Conservation (phyloP, 805 yeast genomes). For the Metschnikowia kunwiensis region DNA sequence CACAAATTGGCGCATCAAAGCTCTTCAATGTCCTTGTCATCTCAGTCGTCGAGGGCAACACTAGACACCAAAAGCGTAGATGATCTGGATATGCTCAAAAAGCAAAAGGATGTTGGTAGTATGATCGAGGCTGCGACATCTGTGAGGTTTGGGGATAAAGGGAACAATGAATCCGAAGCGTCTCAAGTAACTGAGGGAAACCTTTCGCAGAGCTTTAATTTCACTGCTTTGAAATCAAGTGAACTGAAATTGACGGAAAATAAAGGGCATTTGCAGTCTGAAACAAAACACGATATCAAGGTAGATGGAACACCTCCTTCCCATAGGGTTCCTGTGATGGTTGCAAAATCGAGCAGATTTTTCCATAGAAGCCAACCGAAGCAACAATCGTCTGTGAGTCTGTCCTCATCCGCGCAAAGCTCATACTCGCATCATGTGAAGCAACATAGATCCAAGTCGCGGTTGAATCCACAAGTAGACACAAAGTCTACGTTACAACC, state of each 20-base stretch:
- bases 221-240: no score
- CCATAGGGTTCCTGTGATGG: conserved; percentile 13
- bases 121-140: no score
- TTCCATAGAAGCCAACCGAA: conserved; percentile 13
- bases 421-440: conserved; percentile 34
- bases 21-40: conserved; percentile 2
- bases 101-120: no score
- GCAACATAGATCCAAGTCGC: conserved; percentile 25
- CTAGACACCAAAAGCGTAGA: not conserved
- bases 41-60: not conserved
- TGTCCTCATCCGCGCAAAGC: conserved; percentile 16
- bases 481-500: not conserved
- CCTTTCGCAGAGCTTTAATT: no score
- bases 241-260: no score
- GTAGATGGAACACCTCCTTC: no score
- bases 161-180: no score
- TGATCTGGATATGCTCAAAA: not conserved
- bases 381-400: not conserved
- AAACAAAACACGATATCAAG: no score
- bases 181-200: no score
- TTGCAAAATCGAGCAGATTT: conserved; percentile 16
- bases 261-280: no score
- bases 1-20: not conserved
- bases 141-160: no score
- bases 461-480: not conserved